Evolutionary conservation across 1,139 yeast genomes (phyloP).

Genomic region (Candida sanyaensis): DNA sequence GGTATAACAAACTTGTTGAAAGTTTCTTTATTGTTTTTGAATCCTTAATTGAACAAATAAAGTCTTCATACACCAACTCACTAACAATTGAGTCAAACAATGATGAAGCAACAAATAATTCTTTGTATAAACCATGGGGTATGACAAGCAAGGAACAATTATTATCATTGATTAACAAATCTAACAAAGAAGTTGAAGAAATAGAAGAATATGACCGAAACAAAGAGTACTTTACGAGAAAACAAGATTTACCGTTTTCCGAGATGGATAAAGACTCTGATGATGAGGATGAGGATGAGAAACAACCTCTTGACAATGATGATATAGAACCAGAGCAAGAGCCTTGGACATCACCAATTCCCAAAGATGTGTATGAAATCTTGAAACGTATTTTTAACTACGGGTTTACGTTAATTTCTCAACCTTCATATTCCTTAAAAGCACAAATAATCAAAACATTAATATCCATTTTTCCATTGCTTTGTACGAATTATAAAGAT

Average conservation of each 20-base stretch:
- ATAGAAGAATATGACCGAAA: constrained; percentile 28
- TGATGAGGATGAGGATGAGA: constrained; percentile 45
- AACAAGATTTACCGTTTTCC: constrained; percentile 36
- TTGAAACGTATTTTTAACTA: constrained; percentile 65
- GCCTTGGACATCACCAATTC: constrained; percentile 66
- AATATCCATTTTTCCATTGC: constrained; percentile 52
- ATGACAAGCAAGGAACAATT: constrained; percentile 40
- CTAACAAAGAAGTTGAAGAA: constrained; percentile 28
- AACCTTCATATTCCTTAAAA: constrained; percentile 59
- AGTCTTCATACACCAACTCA: constrained; percentile 32
- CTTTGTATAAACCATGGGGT: constrained; percentile 58
- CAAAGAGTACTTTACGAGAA: constrained; percentile 36
- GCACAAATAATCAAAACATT: constrained; percentile 58
- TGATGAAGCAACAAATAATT: constrained; percentile 12
- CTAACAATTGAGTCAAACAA: constrained; percentile 5
- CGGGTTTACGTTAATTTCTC: constrained; percentile 71
- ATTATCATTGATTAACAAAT: constrained; percentile 37
- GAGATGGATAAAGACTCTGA: constrained; percentile 37
- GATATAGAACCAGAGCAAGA: constrained; percentile 23
- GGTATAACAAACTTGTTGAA: constrained; percentile 68
- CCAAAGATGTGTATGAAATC: constrained; percentile 56
- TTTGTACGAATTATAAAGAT: constrained; percentile 60
- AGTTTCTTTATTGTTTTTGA: constrained; percentile 76
- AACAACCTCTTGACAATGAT: constrained; percentile 22
- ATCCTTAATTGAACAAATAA: constrained; percentile 59